phyloP scores from a whole-genome alignment of 805 yeast genomes.

The Hanseniaspora lachancei region DNA sequence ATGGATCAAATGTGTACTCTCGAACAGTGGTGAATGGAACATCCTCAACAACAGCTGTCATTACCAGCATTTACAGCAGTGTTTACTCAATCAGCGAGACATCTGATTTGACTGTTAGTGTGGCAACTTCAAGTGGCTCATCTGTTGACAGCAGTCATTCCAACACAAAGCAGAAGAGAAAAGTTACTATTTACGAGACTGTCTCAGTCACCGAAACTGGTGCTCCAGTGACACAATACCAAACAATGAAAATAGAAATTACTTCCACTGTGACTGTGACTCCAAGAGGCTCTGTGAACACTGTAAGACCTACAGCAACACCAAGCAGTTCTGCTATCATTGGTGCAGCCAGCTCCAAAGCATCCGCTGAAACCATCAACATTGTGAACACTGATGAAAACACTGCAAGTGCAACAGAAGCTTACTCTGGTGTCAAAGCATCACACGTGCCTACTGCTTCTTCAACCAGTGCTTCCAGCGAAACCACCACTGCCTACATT shows the following conservation, averaged over 20 bases:
- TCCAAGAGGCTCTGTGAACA: neutral
- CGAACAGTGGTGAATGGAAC: neutral
- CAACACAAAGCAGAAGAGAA: conserved; percentile 10
- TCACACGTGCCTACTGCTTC: neutral
- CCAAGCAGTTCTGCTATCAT: neutral
- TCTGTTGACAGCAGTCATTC: neutral
- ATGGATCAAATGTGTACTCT: conserved; percentile 5
- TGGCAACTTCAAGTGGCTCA: neutral
- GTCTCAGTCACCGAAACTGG: conserved; percentile 11
- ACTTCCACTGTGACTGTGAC: conserved; percentile 9
- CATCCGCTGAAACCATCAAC: neutral
- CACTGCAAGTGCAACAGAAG: neutral
- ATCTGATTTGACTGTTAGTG: neutral
- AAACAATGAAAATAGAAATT: conserved; percentile 4
- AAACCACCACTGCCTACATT: neutral
- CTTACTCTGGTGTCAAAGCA: neutral
- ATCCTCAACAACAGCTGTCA: neutral
- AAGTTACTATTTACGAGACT: conserved; percentile 11
- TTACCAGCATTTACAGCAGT: neutral
- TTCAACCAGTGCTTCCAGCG: neutral
- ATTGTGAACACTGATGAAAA: neutral
- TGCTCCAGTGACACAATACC: conserved; percentile 1
- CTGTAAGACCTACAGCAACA: neutral
- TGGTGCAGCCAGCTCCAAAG: neutral
- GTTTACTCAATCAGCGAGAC: neutral